Conservation (phyloP, 2,329 filamentous ascomycete species). For the Ophiocordyceps camponoti-floridani region DNA sequence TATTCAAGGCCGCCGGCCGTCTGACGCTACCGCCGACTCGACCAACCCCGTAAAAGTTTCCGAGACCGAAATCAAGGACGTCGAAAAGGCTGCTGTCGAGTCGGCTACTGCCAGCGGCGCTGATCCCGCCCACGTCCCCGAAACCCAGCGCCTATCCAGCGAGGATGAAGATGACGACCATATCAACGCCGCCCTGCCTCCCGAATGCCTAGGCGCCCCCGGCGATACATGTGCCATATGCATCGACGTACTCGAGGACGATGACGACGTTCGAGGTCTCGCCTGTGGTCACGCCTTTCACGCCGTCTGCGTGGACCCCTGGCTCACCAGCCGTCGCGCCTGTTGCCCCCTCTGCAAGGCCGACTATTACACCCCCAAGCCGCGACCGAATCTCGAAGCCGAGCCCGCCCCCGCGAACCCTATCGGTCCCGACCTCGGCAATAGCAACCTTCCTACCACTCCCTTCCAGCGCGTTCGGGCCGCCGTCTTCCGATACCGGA, state of each 20-base stretch:
- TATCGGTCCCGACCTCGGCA: constrained; percentile 13
- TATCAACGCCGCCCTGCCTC: constrained; percentile 65
- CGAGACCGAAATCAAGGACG: constrained; percentile 5
- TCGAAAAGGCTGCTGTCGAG: constrained; percentile 2
- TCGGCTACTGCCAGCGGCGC: constrained; percentile 5
- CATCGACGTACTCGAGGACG: constrained; percentile 82
- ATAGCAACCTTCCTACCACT: constrained; percentile 26
- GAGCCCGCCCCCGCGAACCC: constrained; percentile 3
- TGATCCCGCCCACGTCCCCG: constrained; percentile 7
- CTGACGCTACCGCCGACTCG: constrained; percentile 6
- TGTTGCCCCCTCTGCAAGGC: constrained; percentile 97
- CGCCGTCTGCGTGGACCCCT: constrained; percentile 85
- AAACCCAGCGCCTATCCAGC: constrained; percentile 19
- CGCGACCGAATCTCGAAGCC: constrained; percentile 36
- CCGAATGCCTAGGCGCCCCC: constrained; percentile 62
- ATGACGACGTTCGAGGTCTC: constrained; percentile 85
- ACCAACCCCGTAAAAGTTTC: constrained; percentile 3
- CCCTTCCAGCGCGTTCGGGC: constrained; percentile 24
- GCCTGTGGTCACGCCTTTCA: constrained; percentile 98
- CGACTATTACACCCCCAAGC: constrained; percentile 92
- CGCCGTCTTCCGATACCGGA: constrained; percentile 6
- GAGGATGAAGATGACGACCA: constrained; percentile 57
- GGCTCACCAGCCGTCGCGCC: constrained; percentile 83
- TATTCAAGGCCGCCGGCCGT: constrained; percentile 15
- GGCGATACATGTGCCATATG: constrained; percentile 95